Conservation (phyloP, 192 early-diverging fungal species). For the Coemansia aciculifera region DNA sequence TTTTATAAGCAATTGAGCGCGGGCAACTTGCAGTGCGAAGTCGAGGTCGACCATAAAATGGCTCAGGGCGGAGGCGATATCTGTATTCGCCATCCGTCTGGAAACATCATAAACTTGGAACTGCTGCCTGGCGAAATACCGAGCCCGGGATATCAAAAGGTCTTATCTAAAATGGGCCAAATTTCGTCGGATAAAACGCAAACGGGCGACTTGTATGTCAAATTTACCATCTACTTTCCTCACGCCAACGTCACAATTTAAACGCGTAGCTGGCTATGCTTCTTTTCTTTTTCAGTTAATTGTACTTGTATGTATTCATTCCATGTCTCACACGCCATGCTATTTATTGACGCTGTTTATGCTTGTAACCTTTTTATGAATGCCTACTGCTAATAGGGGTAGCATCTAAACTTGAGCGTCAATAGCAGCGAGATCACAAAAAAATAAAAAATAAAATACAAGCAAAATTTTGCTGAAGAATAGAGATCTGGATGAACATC, state of each 20-base stretch:
- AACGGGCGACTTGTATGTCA: slow-evolving; percentile 20
- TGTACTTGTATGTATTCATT: neutral
- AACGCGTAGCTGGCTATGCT: neutral
- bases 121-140: slow-evolving; percentile 20
- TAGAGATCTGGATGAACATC: neutral
- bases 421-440: too few relatives aligned
- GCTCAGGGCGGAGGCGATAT: slow-evolving; percentile 20
- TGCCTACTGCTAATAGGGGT: too few relatives aligned
- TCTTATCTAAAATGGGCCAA: slow-evolving; percentile 16
- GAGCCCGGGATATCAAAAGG: slow-evolving; percentile 13
- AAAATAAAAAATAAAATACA: too few relatives aligned
- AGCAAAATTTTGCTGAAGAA: too few relatives aligned
- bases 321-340: neutral
- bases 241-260: slow-evolving; percentile 13
- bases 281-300: neutral
- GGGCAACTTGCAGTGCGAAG: slow-evolving; percentile 16
- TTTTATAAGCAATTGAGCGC: slow-evolving; percentile 8
- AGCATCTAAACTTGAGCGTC: too few relatives aligned
- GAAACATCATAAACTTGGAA: slow-evolving; percentile 17
- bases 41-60: slow-evolving; percentile 25
- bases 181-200: neutral
- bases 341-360: neutral
- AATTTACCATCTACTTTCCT: slow-evolving; percentile 20
- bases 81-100: slow-evolving; percentile 25
- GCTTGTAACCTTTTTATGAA: neutral